Base-by-base conservation (phyloP, 164 flowering plant species). In the Piper betle region DNA sequence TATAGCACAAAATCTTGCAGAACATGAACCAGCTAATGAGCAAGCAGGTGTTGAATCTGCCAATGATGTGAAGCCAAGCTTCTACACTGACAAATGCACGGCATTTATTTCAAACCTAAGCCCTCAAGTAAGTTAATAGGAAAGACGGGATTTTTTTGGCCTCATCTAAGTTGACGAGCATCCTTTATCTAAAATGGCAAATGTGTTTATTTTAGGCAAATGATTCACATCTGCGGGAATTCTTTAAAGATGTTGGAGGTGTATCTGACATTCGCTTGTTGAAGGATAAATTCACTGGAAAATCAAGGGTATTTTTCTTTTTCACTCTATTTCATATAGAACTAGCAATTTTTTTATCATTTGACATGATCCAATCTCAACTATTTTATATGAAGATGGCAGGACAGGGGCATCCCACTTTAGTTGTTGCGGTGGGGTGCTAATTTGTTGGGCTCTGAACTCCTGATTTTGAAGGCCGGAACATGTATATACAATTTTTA, bases 161-260 rank as follows among this genome's bases (percentile, higher is more conserved):
- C 5, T 19, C 52, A 56, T 42, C 40, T n/a, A 25, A 13, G 8
- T 54, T 8, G 8, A 37, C 11, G 4, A 8, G 54, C 48, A 37
- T 37, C 25, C 12, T 13, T 25, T 20, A 54, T 16, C 8, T 66
- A 16, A 53, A 33, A 64, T 46, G 50, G 15, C 11, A 9, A 12
- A 46, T 10, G 50, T 46, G 16, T 55, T 55, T 37, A 55, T 43
- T 59, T 60, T 86, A 91, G 99, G 84, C 83, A 63, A 88, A 70
- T 4, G 64, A 76, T 61, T 82, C 81, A 55, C 72, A 91, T 66
- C 58, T 94, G 37, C 84, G 63, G 1, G 62, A 71, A 25, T 91
- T 94, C 79, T 94, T 94, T 71, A 67, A 80, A 70, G 99, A 91
- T 65, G 78, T 74, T 73, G 97, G 96, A 68, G 99, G 97, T 43